Conservation (phyloP, 495 filamentous ascomycete species). For the Neurospora terricola region DNA sequence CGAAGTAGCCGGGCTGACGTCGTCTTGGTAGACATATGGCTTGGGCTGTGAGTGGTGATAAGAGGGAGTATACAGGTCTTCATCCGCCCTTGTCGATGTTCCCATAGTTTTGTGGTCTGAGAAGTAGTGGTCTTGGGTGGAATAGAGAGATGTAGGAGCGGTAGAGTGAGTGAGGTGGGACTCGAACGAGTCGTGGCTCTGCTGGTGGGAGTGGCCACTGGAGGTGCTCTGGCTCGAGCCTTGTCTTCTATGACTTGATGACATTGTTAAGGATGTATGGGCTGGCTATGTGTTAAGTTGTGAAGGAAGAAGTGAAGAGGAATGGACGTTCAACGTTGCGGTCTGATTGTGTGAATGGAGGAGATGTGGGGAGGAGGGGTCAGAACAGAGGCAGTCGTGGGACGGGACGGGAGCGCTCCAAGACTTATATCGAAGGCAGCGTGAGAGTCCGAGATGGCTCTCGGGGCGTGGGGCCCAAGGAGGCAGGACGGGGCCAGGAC, state of each 20-base stretch:
- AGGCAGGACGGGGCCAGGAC: not conserved
- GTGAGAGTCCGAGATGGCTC: not conserved
- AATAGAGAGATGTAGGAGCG: conserved; percentile 49
- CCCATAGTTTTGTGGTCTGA: conserved; percentile 30
- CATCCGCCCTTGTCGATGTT: conserved; percentile 18
- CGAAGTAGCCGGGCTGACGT: conserved; percentile 37
- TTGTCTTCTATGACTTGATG: conserved; percentile 16
- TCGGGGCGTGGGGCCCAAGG: not conserved
- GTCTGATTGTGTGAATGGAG: conserved; percentile 1
- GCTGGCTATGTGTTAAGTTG: not conserved
- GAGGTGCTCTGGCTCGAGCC: conserved; percentile 34
- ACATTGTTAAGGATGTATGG: conserved; percentile 10
- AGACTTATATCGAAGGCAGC: not conserved
- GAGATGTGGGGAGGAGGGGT: conserved; percentile 3
- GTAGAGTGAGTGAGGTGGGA: conserved; percentile 48
- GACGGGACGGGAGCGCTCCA: not conserved
- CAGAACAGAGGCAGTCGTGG: conserved; percentile 4
- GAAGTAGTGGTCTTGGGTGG: conserved; percentile 39
- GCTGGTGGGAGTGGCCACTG: conserved; percentile 46
- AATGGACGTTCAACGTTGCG: not conserved
- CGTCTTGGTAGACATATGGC: conserved; percentile 29
- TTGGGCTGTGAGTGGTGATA: not conserved
- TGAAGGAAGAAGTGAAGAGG: conserved; percentile 2
- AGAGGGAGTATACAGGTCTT: not conserved
- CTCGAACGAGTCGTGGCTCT: conserved; percentile 50